Evolutionary conservation across 257 asterid species (phyloP).

Genomic region (Parsonsia alboflavescens): DNA sequence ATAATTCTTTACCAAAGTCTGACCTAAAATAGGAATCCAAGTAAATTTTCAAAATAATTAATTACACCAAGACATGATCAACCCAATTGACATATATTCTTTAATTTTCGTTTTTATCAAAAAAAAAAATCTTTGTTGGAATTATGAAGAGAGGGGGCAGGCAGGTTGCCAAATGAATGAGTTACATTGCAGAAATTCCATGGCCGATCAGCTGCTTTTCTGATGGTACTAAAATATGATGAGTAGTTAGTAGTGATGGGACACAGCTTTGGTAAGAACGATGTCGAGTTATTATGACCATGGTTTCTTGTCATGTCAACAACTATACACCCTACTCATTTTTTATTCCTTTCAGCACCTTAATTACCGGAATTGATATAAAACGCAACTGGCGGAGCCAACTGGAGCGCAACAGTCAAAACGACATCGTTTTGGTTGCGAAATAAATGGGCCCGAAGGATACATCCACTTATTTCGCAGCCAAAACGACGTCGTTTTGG

Average conservation of each 20-base stretch:
- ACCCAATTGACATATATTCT: not conserved
- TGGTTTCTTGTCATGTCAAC: not conserved
- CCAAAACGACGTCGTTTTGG: too few relatives aligned
- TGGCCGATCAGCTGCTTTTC: constrained; percentile 6
- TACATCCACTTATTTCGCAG: too few relatives aligned
- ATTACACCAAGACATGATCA: not conserved
- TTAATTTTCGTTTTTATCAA: not conserved
- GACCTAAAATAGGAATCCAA: not conserved
- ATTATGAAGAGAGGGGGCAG: not conserved
- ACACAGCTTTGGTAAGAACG: not conserved
- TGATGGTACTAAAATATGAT: not conserved
- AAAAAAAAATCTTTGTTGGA: not conserved
- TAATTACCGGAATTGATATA: too few relatives aligned
- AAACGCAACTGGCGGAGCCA: too few relatives aligned
- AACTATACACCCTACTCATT: not conserved
- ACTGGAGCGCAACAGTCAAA: too few relatives aligned
- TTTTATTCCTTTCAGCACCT: too few relatives aligned
- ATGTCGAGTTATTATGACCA: not conserved
- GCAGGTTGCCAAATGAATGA: constrained; percentile 10
- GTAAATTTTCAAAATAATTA: not conserved
- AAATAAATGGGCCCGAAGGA: too few relatives aligned
- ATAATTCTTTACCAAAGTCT: not conserved
- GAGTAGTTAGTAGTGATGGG: too few relatives aligned
- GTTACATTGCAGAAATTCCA: not conserved
- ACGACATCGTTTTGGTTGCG: too few relatives aligned